These are phyloP conservation scores for Goffeauzyma gilvescens DNA, from an alignment of 768 basidiomycete species.

Conservation along the genomic window DNA sequence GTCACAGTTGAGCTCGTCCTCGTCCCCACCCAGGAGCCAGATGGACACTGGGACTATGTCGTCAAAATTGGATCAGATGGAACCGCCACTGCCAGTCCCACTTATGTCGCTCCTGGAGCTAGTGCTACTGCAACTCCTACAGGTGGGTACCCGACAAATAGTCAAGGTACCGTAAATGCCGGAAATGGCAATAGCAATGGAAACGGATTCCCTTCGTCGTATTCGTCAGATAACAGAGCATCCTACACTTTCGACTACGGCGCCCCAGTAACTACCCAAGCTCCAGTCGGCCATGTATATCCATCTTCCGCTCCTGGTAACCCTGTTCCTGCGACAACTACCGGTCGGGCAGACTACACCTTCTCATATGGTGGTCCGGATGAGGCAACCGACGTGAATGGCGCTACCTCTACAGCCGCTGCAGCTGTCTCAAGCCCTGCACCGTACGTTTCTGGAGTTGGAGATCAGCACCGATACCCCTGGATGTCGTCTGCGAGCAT, in stretches of 20 bases:
- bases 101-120: conserved; percentile 3
- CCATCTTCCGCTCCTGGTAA: not conserved
- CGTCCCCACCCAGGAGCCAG: conserved; percentile 28
- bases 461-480: conserved; percentile 6
- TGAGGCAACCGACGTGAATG: not conserved
- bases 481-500: conserved; percentile 2
- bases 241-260: not conserved
- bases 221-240: not conserved
- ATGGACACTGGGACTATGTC: conserved; percentile 31
- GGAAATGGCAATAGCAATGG: not conserved
- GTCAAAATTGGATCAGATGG: conserved; percentile 27
- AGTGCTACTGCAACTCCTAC: conserved; percentile 3
- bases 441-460: too few relatives aligned
- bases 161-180: not conserved
- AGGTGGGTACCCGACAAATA: not conserved
- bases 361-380: not conserved
- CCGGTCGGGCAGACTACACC: not conserved
- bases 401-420: not conserved
- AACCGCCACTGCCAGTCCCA: conserved; percentile 26
- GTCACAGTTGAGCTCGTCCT: conserved; percentile 26
- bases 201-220: not conserved
- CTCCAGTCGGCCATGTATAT: too few relatives aligned
- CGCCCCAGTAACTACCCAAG: too few relatives aligned
- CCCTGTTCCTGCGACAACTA: conserved; percentile 6
- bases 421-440: conserved; percentile 3